Evolutionary conservation across 176 grass and related monocot species (phyloP), one percentile per base, ranked within the genome.

Genomic region (Carex littledalei): DNA sequence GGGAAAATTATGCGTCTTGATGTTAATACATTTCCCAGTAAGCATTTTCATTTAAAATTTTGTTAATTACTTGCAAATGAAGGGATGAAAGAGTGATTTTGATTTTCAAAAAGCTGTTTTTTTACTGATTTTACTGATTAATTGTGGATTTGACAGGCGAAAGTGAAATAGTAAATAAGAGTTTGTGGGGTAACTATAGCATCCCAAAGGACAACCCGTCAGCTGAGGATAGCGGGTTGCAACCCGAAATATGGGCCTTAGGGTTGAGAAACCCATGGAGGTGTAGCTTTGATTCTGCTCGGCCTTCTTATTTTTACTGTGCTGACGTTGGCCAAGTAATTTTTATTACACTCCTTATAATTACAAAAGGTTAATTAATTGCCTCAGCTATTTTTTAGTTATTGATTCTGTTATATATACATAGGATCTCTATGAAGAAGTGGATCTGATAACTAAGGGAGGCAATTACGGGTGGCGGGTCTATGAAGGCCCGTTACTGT

Each of bases 261-360:
- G 93, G 93, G 85, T 82, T 99, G 76, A 92, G 96, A 84, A 99
- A 99, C 74, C 93, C 96, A 2, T 99, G 96, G 96, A 90, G 89
- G 79, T 99, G 96, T 84, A 95, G 93, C 81, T 99, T 99, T 78
- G 93, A 99, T 84, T 81, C 86, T 2, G 50, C 90, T 10, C 91
- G 78, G 67, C 90, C 96, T 89, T 91, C 96, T 59, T 95, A 99
- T 84, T 99, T 99, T 85, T 95, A 91, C 84, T 99, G 93, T 82
- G 93, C 90, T 71, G 93, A 99, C 86, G 56, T 80, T 50, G 96
- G 96, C 17, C 88, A 99, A 94, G 96, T 95, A 95, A 60, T 29
- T 81, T 61, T 32, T 52, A 66, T 43, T 50, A 53, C 74, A 34
- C 74, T 57, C 26, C 8, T 31, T 26, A n/a, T 13, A 57, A 54